These are phyloP conservation scores for Chrysosporium queenslandicum DNA, from an alignment of 2,329 filamentous ascomycete species.

Conservation along the genomic window DNA sequence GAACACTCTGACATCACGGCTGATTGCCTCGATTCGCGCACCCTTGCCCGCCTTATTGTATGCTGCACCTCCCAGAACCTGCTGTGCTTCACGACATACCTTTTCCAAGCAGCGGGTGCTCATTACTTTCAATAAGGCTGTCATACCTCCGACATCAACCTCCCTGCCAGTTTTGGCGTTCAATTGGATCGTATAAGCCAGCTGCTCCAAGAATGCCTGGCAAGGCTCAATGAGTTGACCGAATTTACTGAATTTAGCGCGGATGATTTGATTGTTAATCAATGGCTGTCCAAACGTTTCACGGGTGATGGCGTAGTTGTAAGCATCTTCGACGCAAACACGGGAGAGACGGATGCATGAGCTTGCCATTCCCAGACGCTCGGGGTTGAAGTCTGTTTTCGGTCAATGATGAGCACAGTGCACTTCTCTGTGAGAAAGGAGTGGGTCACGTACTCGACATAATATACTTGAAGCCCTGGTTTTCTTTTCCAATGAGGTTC, in stretches of 20 bases:
- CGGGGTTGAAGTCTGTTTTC: constrained; percentile 59
- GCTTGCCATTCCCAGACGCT: constrained; percentile 57
- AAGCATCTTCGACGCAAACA: constrained; percentile 50
- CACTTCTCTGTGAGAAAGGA: constrained; percentile 9
- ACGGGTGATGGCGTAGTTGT: constrained; percentile 54
- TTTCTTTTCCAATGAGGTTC: constrained; percentile 60
- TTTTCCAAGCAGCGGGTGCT: constrained; percentile 45
- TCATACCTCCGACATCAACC: constrained; percentile 43
- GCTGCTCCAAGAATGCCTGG: constrained; percentile 53
- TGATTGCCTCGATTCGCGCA: constrained; percentile 45
- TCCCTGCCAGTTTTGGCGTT: constrained; percentile 31
- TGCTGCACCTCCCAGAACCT: constrained; percentile 45
- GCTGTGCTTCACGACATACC: constrained; percentile 46
- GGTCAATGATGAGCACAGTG: constrained; percentile 37
- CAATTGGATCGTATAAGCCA: constrained; percentile 46
- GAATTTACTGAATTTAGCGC: constrained; percentile 50
- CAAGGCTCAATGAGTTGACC: constrained; percentile 52
- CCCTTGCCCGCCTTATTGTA: constrained; percentile 44
- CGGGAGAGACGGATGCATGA: constrained; percentile 52
- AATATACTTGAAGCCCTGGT: constrained; percentile 60
- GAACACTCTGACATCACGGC: constrained; percentile 43
- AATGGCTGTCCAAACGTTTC: constrained; percentile 54
- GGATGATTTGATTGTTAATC: constrained; percentile 50
- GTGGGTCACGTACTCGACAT: constrained; percentile 48
- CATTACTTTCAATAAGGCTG: constrained; percentile 45